phyloP scores from a whole-genome alignment of 257 asterid genomes.

The Schizonepeta tenuifolia region DNA sequence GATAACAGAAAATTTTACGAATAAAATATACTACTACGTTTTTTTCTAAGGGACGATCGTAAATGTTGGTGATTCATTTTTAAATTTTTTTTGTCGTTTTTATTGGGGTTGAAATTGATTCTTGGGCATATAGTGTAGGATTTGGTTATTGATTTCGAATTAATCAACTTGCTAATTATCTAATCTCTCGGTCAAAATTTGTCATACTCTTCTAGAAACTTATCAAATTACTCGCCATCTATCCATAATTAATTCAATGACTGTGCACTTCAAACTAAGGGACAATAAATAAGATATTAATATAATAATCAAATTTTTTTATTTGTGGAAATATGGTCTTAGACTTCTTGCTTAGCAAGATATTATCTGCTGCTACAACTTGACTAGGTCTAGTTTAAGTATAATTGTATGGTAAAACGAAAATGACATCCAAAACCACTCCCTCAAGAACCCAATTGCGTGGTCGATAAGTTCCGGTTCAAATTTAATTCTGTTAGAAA shows the following conservation, averaged over 20 bases:
- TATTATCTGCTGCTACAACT: neutral
- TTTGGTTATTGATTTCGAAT: neutral
- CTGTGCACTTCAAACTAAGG: neutral
- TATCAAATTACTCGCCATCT: neutral
- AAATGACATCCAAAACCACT: neutral
- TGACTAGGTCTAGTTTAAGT: constrained; percentile 9
- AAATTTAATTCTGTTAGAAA: neutral
- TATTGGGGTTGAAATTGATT: neutral
- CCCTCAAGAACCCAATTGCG: constrained; percentile 10
- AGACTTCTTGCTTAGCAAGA: constrained; percentile 13
- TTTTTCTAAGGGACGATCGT: too few relatives aligned
- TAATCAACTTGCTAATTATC: neutral
- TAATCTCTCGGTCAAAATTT: neutral
- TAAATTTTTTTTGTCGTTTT: too few relatives aligned
- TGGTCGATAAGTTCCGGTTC: neutral
- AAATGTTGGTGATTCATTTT: too few relatives aligned
- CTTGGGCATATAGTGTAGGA: neutral
- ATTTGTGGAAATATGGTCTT: neutral
- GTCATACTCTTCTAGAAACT: neutral
- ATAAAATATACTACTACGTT: too few relatives aligned
- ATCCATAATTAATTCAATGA: neutral
- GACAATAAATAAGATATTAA: neutral
- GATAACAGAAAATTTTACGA: too few relatives aligned
- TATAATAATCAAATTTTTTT: neutral
- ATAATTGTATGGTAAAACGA: neutral